Evolutionary conservation across 441 rosid genomes (phyloP).

Genomic region (Syzygium malaccense): DNA sequence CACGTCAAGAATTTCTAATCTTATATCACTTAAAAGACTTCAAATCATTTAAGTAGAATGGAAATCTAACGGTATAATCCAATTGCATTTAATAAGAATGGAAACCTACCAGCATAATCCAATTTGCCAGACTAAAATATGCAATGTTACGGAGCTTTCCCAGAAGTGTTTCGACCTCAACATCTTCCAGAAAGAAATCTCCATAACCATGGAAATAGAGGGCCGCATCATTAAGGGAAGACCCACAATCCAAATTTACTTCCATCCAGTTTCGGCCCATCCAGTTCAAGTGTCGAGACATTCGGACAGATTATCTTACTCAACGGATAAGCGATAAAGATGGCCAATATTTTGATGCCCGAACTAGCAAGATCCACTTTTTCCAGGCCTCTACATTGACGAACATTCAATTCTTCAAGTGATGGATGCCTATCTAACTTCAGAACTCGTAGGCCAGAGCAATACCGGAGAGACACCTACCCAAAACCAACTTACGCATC

Average conservation of each 20-base stretch:
- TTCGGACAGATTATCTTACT: neutral
- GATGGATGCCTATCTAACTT: neutral
- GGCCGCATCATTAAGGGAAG: neutral
- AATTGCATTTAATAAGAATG: neutral
- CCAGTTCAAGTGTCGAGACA: neutral
- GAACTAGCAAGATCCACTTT: neutral
- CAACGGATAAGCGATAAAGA: neutral
- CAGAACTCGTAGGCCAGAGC: neutral
- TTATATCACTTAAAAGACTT: neutral
- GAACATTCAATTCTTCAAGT: neutral
- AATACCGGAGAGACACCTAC: neutral
- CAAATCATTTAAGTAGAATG: neutral
- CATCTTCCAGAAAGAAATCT: neutral
- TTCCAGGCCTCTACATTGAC: neutral
- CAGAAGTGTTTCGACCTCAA: neutral
- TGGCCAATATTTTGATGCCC: neutral
- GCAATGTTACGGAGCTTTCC: neutral
- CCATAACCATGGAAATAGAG: neutral
- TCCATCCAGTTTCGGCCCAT: neutral
- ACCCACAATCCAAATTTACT: neutral
- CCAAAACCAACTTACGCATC: neutral
- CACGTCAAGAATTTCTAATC: neutral
- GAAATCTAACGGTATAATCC: neutral
- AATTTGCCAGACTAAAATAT: neutral
- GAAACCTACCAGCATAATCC: neutral